phyloP scores from a whole-genome alignment of 164 flowering plant species.

The Aristolochia fimbriata region DNA sequence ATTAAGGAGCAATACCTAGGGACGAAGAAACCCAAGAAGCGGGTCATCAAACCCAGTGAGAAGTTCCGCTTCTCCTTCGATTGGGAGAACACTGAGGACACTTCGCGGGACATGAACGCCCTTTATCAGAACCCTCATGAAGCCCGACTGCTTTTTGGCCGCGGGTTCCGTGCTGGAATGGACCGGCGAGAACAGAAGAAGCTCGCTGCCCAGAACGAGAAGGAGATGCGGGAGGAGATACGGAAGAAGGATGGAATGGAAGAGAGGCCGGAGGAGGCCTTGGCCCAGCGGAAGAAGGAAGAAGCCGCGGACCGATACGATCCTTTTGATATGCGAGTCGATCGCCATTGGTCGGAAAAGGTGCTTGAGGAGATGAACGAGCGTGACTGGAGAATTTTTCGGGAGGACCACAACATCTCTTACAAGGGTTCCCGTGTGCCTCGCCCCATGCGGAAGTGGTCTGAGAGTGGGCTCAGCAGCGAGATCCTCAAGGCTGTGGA shows the following conservation, averaged over 20 bases:
- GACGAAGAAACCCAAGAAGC: slow-evolving; percentile 82
- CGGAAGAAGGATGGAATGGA: slow-evolving; percentile 67
- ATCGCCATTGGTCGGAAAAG: slow-evolving; percentile 83
- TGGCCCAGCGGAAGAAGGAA: slow-evolving; percentile 50
- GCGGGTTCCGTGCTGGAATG: slow-evolving; percentile 92
- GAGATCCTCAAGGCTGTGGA: slow-evolving; percentile 76
- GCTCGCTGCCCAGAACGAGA: slow-evolving; percentile 78
- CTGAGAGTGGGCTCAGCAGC: slow-evolving; percentile 45
- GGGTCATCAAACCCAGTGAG: slow-evolving; percentile 88
- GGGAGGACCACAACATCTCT: slow-evolving; percentile 79
- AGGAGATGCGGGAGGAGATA: slow-evolving; percentile 60
- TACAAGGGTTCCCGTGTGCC: slow-evolving; percentile 86
- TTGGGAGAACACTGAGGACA: slow-evolving; percentile 95
- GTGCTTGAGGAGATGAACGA: slow-evolving; percentile 82
- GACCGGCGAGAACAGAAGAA: slow-evolving; percentile 93
- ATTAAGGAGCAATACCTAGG: slow-evolving; percentile 94
- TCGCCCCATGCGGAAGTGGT: slow-evolving; percentile 78
- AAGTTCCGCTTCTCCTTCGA: slow-evolving; percentile 89
- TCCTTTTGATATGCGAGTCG: slow-evolving; percentile 70
- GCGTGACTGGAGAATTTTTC: slow-evolving; percentile 86
- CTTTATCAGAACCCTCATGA: slow-evolving; percentile 93
- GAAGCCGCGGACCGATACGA: slow-evolving; percentile 65
- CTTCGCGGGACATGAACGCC: slow-evolving; percentile 74
- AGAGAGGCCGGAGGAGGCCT: slow-evolving; percentile 74
- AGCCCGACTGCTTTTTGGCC: slow-evolving; percentile 76